Conservation (phyloP, 192 early-diverging fungal species). For the Coemansia sp. region DNA sequence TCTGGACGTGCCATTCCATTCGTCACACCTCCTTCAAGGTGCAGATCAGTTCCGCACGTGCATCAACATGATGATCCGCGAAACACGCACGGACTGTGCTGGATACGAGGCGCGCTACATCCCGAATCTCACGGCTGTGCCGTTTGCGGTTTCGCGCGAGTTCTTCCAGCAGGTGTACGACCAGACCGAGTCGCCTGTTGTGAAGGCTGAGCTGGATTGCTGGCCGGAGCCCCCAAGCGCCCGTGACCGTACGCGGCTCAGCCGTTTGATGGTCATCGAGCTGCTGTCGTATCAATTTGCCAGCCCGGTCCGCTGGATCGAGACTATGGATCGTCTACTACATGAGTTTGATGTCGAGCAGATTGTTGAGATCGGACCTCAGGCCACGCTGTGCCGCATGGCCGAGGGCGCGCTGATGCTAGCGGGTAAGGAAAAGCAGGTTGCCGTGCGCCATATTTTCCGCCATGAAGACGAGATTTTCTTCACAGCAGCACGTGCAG, state of each 20-base stretch:
- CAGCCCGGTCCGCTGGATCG: constrained; percentile 93
- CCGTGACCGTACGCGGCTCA: constrained; percentile 70
- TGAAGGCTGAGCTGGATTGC: constrained; percentile 68
- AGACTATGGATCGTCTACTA: constrained; percentile 89
- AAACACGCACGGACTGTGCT: constrained; percentile 70
- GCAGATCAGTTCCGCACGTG: constrained; percentile 87
- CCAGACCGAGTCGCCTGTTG: constrained; percentile 67
- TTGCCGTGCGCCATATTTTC: constrained; percentile 20
- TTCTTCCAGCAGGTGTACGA: constrained; percentile 76
- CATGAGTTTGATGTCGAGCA: constrained; percentile 74
- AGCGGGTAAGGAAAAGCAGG: constrained; percentile 20
- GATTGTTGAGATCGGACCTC: constrained; percentile 87
- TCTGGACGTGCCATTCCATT: constrained; percentile 98
- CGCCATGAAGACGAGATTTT: constrained; percentile 26
- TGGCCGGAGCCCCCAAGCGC: constrained; percentile 65
- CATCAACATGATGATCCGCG: constrained; percentile 75
- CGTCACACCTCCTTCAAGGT: constrained; percentile 82
- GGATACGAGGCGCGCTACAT: constrained; percentile 81
- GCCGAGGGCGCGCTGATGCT: constrained; percentile 84
- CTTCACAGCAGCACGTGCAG: constrained; percentile 66
- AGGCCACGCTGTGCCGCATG: constrained; percentile 90
- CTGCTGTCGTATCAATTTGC: constrained; percentile 95
- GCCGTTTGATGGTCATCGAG: constrained; percentile 80
- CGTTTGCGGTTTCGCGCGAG: constrained; percentile 71
- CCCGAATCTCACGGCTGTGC: constrained; percentile 92